These are phyloP conservation scores for Biscogniauxia mediterranea DNA, from an alignment of 2,329 filamentous ascomycete genomes.

Conservation along the genomic window DNA sequence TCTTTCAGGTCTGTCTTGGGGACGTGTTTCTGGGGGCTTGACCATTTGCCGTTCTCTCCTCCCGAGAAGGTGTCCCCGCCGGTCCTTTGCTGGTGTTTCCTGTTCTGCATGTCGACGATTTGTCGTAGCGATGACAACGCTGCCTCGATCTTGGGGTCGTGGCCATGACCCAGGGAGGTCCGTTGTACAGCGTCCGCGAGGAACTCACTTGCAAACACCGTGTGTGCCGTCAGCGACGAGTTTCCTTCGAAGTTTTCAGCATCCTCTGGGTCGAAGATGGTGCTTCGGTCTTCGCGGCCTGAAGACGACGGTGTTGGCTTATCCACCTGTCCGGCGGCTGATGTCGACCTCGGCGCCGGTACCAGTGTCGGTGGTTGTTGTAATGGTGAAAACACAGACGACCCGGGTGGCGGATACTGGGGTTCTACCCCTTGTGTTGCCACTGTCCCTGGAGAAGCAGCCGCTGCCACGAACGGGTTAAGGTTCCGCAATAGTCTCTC, in stretches of 20 bases:
- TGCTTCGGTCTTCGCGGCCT: slow-evolving; percentile 29
- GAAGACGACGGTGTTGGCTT: slow-evolving; percentile 22
- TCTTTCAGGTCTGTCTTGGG: slow-evolving; percentile 48
- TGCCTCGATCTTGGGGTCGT: slow-evolving; percentile 51
- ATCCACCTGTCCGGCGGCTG: slow-evolving; percentile 3
- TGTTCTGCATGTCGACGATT: slow-evolving; percentile 50
- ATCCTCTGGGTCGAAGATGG: slow-evolving; percentile 54
- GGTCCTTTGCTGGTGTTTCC: slow-evolving; percentile 9
- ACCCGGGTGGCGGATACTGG: not conserved
- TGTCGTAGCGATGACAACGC: slow-evolving; percentile 51
- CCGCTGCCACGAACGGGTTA: not conserved
- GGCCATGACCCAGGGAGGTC: slow-evolving; percentile 40
- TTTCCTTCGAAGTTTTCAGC: slow-evolving; percentile 45
- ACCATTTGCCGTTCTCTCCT: slow-evolving; percentile 9
- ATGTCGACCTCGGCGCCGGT: not conserved
- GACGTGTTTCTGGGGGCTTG: slow-evolving; percentile 41
- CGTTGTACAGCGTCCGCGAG: slow-evolving; percentile 38
- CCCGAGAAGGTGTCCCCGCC: not conserved
- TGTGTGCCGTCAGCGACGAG: slow-evolving; percentile 45
- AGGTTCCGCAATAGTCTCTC: slow-evolving; percentile 38
- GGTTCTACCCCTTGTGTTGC: not conserved
- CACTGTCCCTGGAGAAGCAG: slow-evolving; percentile 2
- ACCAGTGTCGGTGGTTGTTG: not conserved
- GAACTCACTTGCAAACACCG: slow-evolving; percentile 46
- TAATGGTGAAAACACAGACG: not conserved